Conservation (phyloP, 2,329 filamentous ascomycete species). For the Talaromyces marneffei region DNA sequence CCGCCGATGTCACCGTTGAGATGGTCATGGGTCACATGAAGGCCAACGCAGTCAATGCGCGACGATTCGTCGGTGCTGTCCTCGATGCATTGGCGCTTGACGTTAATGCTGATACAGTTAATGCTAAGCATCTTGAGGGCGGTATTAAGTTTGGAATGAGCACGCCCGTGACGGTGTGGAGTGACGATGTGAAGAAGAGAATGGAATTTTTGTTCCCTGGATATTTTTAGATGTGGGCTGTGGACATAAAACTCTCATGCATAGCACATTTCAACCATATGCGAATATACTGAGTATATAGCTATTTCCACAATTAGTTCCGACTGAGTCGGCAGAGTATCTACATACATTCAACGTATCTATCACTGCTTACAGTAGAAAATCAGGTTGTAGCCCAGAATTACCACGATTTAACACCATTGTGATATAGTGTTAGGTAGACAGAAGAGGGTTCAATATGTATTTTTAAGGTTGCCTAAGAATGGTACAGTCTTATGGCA, state of each 20-base stretch:
- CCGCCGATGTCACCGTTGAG: slow-evolving; percentile 79
- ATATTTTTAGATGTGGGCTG: slow-evolving; percentile 48
- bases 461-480: too few species aligned
- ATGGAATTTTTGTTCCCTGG: slow-evolving; percentile 83
- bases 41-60: slow-evolving; percentile 83
- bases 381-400: not conserved
- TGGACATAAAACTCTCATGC: not conserved
- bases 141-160: slow-evolving; percentile 74
- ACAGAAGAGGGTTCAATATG: too few species aligned
- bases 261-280: not conserved
- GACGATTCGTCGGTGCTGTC: slow-evolving; percentile 75
- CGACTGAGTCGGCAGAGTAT: not conserved
- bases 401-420: not conserved
- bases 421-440: too few species aligned
- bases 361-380: not conserved
- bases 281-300: not conserved
- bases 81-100: slow-evolving; percentile 77
- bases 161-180: slow-evolving; percentile 71
- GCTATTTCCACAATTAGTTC: not conserved
- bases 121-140: slow-evolving; percentile 75
- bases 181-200: slow-evolving; percentile 68
- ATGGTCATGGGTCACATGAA: slow-evolving; percentile 98
- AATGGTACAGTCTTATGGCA: too few species aligned
- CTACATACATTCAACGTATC: too few species aligned
- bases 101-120: slow-evolving; percentile 68